Conservation (phyloP, 2,329 filamentous ascomycete species). For the Talaromyces albobiverticillius region DNA sequence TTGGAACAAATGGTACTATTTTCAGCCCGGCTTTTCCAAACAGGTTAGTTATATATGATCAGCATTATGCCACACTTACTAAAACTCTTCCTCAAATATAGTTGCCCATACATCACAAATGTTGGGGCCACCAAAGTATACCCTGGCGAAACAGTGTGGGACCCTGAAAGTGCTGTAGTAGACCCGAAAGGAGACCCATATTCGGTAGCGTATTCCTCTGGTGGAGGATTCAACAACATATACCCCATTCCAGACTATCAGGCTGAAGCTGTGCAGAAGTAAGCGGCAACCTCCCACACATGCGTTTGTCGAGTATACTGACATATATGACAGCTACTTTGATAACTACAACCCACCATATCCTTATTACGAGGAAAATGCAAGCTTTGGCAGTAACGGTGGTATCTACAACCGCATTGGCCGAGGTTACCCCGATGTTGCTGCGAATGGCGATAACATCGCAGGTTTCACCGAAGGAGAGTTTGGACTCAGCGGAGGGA, state of each 20-base stretch:
- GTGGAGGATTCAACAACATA: conserved; percentile 45
- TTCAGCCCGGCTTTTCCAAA: background rate
- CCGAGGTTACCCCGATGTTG: conserved; percentile 60
- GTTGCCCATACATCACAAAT: conserved; percentile 51
- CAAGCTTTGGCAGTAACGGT: conserved; percentile 3
- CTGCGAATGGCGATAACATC: conserved; percentile 43
- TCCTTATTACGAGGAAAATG: conserved; percentile 3
- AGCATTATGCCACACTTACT: background rate
- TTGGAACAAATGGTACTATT: background rate
- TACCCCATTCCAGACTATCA: conserved; percentile 44
- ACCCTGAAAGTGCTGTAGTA: background rate
- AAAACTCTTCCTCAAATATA: background rate
- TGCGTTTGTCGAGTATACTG: no score
- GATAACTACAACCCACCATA: conserved; percentile 7
- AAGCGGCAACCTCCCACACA: no score
- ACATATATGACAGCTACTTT: background rate
- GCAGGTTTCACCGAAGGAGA: background rate
- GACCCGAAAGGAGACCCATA: background rate
- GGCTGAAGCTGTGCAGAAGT: conserved; percentile 35
- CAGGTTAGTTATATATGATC: background rate
- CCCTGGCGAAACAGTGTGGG: background rate
- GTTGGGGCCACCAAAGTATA: conserved; percentile 33
- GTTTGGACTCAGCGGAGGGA: background rate
- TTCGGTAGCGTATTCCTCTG: background rate
- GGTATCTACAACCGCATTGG: conserved; percentile 50